These are phyloP conservation scores for Emmonsia crescens DNA, from an alignment of 2,329 filamentous ascomycete genomes.

Conservation along the genomic window DNA sequence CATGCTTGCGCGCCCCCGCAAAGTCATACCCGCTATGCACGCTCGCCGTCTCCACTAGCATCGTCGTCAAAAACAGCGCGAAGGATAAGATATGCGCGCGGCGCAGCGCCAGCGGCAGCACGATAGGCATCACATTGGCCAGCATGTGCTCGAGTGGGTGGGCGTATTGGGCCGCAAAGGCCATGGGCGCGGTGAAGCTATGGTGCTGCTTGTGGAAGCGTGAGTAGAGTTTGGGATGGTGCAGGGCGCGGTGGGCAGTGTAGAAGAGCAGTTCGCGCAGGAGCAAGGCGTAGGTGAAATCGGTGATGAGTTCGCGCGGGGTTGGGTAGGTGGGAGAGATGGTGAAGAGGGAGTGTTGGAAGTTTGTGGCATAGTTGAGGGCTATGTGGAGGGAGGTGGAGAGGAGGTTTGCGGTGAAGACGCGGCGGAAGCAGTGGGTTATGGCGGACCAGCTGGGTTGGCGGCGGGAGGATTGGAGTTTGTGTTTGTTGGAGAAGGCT, in stretches of 20 bases:
- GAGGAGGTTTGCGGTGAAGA: constrained; percentile 41
- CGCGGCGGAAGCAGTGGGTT: constrained; percentile 12
- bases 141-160: constrained; percentile 48
- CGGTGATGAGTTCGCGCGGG: constrained; percentile 25
- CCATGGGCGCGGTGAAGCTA: constrained; percentile 45
- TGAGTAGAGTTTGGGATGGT: constrained; percentile 39
- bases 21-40: constrained; percentile 52
- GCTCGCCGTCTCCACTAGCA: constrained; percentile 42
- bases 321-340: constrained; percentile 32
- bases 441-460: constrained; percentile 11
- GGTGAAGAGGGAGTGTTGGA: constrained; percentile 26
- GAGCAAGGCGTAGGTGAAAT: constrained; percentile 32
- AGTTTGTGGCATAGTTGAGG: constrained; percentile 9
- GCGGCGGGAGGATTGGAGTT: constrained; percentile 13
- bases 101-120: constrained; percentile 39
- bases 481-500: constrained; percentile 13
- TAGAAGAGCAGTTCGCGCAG: constrained; percentile 42
- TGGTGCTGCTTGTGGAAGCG: constrained; percentile 48
- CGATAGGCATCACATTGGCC: constrained; percentile 44
- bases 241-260: constrained; percentile 45
- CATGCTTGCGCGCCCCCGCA: constrained; percentile 41
- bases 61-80: constrained; percentile 40
- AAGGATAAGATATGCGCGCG: constrained; percentile 42
- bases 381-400: constrained; percentile 21
- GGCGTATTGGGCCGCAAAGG: constrained; percentile 46